Evolutionary conservation across 768 basidiomycete species (phyloP), one percentile per base, ranked within the genome.

Genomic region (Psilocybe sp.): DNA sequence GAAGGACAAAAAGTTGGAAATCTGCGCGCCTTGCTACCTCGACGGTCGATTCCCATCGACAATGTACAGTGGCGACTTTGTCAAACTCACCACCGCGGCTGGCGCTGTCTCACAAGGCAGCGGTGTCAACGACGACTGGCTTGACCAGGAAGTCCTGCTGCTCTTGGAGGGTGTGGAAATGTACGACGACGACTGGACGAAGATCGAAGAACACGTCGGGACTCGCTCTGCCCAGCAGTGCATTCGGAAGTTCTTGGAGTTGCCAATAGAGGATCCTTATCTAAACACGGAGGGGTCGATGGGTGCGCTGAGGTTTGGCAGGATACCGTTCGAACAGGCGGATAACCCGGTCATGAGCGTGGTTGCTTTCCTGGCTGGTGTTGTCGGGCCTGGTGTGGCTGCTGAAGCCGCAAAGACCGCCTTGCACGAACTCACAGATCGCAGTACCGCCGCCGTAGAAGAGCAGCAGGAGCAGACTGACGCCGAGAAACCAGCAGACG

Each of bases 291-390:
- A 91, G 60, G 88, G 79, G 2, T 82, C 84, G 16, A 79, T 86
- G 71, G 92, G 92, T 8, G 74, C 86, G 1, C 69, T 95, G 39
- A 70, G 87, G 48, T 92, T 85, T 47, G 83, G 85, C 0, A 71
- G 87, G 13, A 77, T 97, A 47, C 96, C 96, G 0, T 97, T 98
- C 64, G 89, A 93, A 59, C 90, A 93, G 64, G 84, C 90, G 4
- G 97, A 99, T 62, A 98, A 98, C 62, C 97, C 97, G 0, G 92
- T 99, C 14, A 93, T 99, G 93, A 92, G 90, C 65, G 97, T 98
- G 18, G 95, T 98, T 15, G 93, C 97, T 1, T 98, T 98, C 73
- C 76, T 99, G 18, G 93, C 97, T 7, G 89, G 92, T 5, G 93
- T 95, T 9, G 88, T 98, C 6, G 84, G 84, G 9, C 92, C 93